Conservation (phyloP, 78 protist species). For the Dictyostelium intermedium region DNA sequence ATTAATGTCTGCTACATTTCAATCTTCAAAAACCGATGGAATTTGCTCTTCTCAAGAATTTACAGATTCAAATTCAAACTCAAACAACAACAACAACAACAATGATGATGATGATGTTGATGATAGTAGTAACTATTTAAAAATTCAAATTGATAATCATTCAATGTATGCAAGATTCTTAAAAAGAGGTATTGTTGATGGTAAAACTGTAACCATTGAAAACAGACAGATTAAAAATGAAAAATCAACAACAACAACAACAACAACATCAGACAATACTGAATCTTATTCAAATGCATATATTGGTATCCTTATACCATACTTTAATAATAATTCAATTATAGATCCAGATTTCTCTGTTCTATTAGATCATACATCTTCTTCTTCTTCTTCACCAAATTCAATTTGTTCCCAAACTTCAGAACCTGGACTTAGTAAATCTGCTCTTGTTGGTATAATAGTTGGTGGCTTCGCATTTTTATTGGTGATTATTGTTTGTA, state of each 20-base stretch:
- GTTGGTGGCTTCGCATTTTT: neutral
- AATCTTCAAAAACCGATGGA: neutral
- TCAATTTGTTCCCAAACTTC: neutral
- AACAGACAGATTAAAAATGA: neutral
- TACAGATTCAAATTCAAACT: neutral
- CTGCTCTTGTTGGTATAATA: neutral
- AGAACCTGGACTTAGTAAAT: neutral
- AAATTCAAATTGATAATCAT: neutral
- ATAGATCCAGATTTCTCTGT: slow-evolving; percentile 49
- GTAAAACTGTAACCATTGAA: neutral
- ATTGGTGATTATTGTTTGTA: neutral
- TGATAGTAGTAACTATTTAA: neutral
- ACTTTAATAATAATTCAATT: neutral
- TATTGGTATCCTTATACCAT: slow-evolving; percentile 4
- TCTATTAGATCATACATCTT: neutral
- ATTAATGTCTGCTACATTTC: slow-evolving; percentile 11
- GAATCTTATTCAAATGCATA: no score
- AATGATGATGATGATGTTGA: neutral
- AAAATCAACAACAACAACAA: neutral
- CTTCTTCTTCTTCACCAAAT: neutral
- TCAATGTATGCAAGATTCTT: slow-evolving; percentile 17
- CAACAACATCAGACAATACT: no score
- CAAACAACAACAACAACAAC: neutral
- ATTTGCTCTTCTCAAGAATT: neutral
- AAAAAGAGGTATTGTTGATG: neutral